These are phyloP conservation scores for Physcia stellaris DNA, from an alignment of 495 filamentous ascomycete species.

Conservation along the genomic window DNA sequence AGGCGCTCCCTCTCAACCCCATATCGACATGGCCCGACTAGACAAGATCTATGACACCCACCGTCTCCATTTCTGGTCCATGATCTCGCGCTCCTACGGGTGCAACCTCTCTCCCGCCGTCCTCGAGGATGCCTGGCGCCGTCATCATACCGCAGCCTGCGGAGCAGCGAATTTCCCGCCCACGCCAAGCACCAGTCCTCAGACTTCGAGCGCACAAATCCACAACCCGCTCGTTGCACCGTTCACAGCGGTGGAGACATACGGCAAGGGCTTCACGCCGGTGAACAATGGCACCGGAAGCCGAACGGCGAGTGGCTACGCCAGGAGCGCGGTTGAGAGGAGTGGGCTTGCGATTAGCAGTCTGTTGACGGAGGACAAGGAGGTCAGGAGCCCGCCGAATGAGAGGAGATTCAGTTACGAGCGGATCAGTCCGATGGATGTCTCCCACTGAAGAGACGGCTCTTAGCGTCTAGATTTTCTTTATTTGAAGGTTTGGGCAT, in stretches of 20 bases:
- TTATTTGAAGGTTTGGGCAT: too few species aligned
- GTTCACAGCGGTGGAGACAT: constrained; percentile 9
- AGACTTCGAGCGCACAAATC: background rate
- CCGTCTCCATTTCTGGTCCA: constrained; percentile 57
- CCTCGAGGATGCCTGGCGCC: constrained; percentile 52
- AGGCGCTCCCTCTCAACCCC: too few species aligned
- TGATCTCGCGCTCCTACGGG: constrained; percentile 58
- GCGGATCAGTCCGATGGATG: too few species aligned
- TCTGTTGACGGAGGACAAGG: constrained; percentile 15
- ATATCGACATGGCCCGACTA: constrained; percentile 53
- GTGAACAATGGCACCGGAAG: constrained; percentile 3
- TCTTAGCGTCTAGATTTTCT: too few species aligned
- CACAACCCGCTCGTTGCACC: constrained; percentile 3
- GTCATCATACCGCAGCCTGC: constrained; percentile 1
- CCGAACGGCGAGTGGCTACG: background rate
- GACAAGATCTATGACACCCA: constrained; percentile 55
- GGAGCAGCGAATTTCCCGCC: constrained; percentile 9
- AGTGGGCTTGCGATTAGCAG: constrained; percentile 7
- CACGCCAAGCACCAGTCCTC: constrained; percentile 13
- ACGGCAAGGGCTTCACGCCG: constrained; percentile 10
- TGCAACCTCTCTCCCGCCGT: constrained; percentile 43
- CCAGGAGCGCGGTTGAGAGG: background rate
- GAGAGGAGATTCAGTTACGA: too few species aligned
- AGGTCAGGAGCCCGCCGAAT: constrained; percentile 13
- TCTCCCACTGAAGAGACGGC: too few species aligned